phyloP scores from a whole-genome alignment of 164 flowering plant genomes.

The Chimonanthus praecox region DNA sequence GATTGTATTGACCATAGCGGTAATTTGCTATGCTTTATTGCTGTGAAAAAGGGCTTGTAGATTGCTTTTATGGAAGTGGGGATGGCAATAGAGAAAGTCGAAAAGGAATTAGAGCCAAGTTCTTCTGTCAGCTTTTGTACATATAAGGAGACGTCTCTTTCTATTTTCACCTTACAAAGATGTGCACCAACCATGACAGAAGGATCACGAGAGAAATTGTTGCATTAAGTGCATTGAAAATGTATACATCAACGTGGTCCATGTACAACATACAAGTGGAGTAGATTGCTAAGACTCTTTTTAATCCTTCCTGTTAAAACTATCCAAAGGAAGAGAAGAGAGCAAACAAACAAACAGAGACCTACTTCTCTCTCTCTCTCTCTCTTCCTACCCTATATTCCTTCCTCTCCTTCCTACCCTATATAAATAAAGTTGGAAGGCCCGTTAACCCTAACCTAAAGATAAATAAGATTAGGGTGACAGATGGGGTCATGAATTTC shows the following conservation, averaged over 20 bases:
- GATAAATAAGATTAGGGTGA: background rate
- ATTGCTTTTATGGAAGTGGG: background rate
- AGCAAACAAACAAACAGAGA: background rate
- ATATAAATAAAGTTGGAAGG: background rate
- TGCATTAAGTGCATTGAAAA: conserved; percentile 2
- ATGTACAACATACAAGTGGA: background rate
- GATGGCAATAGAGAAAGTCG: background rate
- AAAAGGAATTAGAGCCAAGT: background rate
- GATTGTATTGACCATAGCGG: background rate
- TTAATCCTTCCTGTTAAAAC: background rate
- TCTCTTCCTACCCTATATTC: background rate
- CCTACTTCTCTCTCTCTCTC: background rate
- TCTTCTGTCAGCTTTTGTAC: background rate
- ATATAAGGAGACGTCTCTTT: background rate
- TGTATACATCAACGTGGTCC: conserved; percentile 4
- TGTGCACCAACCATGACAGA: background rate
- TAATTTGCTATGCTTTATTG: background rate
- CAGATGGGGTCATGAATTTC: background rate
- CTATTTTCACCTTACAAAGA: background rate
- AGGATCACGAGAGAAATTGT: background rate
- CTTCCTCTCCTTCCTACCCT: background rate
- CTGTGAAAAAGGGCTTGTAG: background rate
- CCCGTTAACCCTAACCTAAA: background rate
- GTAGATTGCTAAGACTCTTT: background rate
- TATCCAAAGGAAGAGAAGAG: background rate